A percentile compares a stretch with the other conserved stretches of the same genome.
These are phyloP conservation scores for Eutypella sp. DNA, from an alignment of 2,329 filamentous ascomycete genomes.

Conservation along the genomic window DNA sequence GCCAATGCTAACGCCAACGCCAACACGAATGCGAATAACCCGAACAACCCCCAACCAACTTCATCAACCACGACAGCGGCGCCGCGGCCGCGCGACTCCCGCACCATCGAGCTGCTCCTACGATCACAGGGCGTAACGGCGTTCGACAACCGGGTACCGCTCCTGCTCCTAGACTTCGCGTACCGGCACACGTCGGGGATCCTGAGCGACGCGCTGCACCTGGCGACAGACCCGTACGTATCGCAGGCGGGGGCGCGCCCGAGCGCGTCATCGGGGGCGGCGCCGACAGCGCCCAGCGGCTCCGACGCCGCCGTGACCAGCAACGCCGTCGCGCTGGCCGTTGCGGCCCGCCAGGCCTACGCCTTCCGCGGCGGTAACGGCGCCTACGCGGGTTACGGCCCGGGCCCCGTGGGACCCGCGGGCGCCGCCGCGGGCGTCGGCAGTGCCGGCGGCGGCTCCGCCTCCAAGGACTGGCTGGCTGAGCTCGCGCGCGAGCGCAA, in stretches of 20 bases:
- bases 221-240: constrained; percentile 64
- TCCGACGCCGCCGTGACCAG: constrained; percentile 55
- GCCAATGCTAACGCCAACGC: constrained; percentile 7
- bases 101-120: constrained; percentile 74
- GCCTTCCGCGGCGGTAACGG: constrained; percentile 57
- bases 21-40: constrained; percentile 8
- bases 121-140: constrained; percentile 72
- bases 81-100: constrained; percentile 68
- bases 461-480: constrained; percentile 70
- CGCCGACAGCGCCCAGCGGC: constrained; percentile 39
- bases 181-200: constrained; percentile 75
- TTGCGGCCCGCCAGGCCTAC: constrained; percentile 61
- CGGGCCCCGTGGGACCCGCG: constrained; percentile 43
- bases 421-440: constrained; percentile 63
- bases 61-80: constrained; percentile 32
- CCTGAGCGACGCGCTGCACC: constrained; percentile 65
- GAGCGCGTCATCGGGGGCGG: constrained; percentile 44
- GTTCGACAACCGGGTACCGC: constrained; percentile 77
- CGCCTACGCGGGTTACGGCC: constrained; percentile 37
- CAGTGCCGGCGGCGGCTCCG: constrained; percentile 40
- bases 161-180: constrained; percentile 80
- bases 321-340: constrained; percentile 67
- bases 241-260: constrained; percentile 50
- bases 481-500: constrained; percentile 71
- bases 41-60: too few species aligned